Evolutionary conservation across 2,329 filamentous ascomycete species (phyloP), one percentile per base, ranked within the genome.

Genomic region (Verruconis gallopava): DNA sequence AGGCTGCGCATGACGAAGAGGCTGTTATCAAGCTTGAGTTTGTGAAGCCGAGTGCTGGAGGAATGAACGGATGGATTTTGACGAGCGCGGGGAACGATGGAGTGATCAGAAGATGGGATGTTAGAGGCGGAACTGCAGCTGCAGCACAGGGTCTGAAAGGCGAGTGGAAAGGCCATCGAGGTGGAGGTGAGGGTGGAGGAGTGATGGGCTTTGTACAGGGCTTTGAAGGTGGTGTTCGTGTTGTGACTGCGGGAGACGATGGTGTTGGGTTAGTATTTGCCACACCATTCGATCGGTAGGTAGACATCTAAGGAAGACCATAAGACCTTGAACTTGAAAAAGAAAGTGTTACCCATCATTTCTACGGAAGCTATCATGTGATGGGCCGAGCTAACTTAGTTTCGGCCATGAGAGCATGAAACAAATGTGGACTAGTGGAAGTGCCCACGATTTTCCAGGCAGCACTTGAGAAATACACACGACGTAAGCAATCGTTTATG

Each of bases 11-110:
- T 58, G 81, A 88, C 4, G 60, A 62, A 34, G 57, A 62, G 53
- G 81, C 85, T 1, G 85, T 98, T 15, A 89, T 96, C 47, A 89
- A 93, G 63, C 77, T 96, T 3, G 85, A 95, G 46, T 98, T 94
- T 54, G 74, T 93, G 45, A 68, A 68, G 55, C 50, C 60, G 36
- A 55, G 55, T 1, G 35, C 46, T 35, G 37, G 63, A 49, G 56
- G 45, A 17, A 17, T 20, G 15, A 37, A 38, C 18, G 38, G 39
- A 44, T 89, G 76, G 78, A 56, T 93, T 47, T 66, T 96, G 41
- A 96, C 89, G 2, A 85, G 77, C 48, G 88, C 80, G 50, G 91
- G 91, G 5, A 85, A 95, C 71, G 91, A 98, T 54, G 89, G 91
- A 14, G 85, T 88, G 0, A 76, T 98, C 15, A 72, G 85, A 53